Evolutionary conservation across 2,329 filamentous ascomycete genomes (phyloP), one percentile per base, ranked within the genome.

Genomic region (Fusarium metavorans): DNA sequence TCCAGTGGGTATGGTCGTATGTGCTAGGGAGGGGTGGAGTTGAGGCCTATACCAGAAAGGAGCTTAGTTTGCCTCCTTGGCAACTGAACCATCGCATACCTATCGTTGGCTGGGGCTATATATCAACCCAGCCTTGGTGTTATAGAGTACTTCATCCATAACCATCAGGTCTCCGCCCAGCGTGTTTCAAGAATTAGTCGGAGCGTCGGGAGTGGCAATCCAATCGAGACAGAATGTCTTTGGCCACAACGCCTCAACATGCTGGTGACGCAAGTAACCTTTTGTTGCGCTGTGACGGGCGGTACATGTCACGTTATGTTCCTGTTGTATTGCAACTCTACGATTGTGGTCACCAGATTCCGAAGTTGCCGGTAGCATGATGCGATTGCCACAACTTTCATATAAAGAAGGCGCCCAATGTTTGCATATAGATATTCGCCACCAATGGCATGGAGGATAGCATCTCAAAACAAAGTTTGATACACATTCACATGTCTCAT

Each of bases 1-100:
- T 56, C 50, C 30, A n/a, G 50, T 56, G 50, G 50, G 50, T 56
- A 56, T 56, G 27, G 50, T 34, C 50, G 50, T 56, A 56, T 56
- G 50, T 56, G 18, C 20, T 14, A 16, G 30, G 16, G 11, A 2
- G 7, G 2, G 11, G n/a, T 8, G 6, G n/a, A 23, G 11, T 20
- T 56, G 18, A 56, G 27, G n/a, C 2, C 7, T 35, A 56, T 54
- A 23, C 0, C 4, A 43, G 39, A 43, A 7, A 54, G 50, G 11
- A 54, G n/a, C 6, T 4, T 7, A 7, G n/a, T 32, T 43, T 43
- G 6, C n/a, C n/a, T 20, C n/a, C n/a, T 20, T 13, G 6, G 39
- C 10, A 14, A 13, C 20, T 43, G 0, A 43, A 8, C n/a, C 3
- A 37, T 37, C 6, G 14, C 14, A 37, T 16, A 37, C 16, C 14